Conservation (phyloP, 2,329 filamentous ascomycete genomes). For the Alternaria brassicae region DNA sequence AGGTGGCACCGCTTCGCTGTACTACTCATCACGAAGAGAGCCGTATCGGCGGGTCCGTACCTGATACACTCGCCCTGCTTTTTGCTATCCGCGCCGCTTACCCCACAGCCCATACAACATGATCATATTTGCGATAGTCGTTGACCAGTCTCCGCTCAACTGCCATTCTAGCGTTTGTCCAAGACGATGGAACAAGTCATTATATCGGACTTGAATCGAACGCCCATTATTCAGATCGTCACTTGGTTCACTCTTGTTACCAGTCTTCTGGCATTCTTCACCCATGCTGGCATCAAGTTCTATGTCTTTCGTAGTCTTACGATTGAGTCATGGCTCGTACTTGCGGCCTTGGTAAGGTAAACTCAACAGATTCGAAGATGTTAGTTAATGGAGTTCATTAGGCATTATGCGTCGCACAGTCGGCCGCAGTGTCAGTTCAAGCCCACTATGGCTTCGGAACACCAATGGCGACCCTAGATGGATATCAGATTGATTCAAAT, state of each 20-base stretch:
- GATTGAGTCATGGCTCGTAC: conserved; percentile 23
- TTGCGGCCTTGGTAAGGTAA: conserved; percentile 22
- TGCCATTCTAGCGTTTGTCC: conserved; percentile 5
- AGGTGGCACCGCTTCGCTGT: neutral
- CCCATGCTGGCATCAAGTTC: conserved; percentile 30
- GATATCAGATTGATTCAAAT: conserved; percentile 16
- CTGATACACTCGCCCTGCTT: neutral
- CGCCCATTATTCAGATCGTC: conserved; percentile 35
- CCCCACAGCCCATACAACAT: conserved; percentile 9
- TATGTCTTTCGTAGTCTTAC: conserved; percentile 25
- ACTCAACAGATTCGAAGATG: neutral
- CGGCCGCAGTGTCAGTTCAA: conserved; percentile 26
- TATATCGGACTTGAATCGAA: conserved; percentile 26
- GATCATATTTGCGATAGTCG: conserved; percentile 4
- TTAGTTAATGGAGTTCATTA: conserved; percentile 5
- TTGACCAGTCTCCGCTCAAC: neutral
- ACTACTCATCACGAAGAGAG: conserved; percentile 3
- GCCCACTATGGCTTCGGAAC: conserved; percentile 31
- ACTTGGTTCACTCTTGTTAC: conserved; percentile 30
- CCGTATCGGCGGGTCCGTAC: conserved; percentile 4
- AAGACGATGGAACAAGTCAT: conserved; percentile 22
- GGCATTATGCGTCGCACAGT: conserved; percentile 30
- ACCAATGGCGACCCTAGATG: conserved; percentile 20
- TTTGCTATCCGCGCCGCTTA: neutral
- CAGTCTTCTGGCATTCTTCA: conserved; percentile 28